Evolutionary conservation across 140 eudicot species (phyloP).

Genomic region (Bidens hawaiensis): DNA sequence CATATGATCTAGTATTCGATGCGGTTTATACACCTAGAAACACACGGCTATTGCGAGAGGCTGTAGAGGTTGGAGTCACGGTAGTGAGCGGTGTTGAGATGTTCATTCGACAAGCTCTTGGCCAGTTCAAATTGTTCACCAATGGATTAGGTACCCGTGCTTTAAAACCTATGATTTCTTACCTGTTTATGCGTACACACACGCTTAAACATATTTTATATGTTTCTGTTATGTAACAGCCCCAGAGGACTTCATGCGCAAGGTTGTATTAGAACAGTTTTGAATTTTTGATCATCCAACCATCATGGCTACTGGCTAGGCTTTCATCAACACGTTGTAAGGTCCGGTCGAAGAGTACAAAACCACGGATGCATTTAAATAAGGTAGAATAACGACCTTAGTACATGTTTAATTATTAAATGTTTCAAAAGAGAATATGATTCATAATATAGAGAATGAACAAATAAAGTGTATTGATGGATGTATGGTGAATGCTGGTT

Average conservation of each 20-base stretch:
- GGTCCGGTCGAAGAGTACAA: not conserved
- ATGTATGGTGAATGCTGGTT: not conserved
- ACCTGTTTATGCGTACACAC: not conserved
- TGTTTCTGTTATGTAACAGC: slow-evolving; percentile 36
- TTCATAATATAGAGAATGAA: not conserved
- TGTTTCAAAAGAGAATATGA: not conserved
- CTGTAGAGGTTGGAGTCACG: slow-evolving; percentile 61
- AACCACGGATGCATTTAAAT: slow-evolving; percentile 10
- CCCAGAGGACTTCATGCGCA: slow-evolving; percentile 87
- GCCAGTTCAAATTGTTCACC: slow-evolving; percentile 73
- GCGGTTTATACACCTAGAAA: slow-evolving; percentile 82
- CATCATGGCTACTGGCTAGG: not conserved
- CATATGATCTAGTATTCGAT: slow-evolving; percentile 70
- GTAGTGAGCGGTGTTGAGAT: slow-evolving; percentile 84
- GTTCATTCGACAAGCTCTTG: slow-evolving; percentile 78
- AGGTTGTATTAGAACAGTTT: slow-evolving; percentile 60
- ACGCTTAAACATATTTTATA: too few species aligned
- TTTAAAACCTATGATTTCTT: not conserved
- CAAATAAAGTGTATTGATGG: not conserved
- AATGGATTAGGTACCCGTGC: slow-evolving; percentile 55
- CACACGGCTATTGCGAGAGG: slow-evolving; percentile 72
- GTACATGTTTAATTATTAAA: not conserved
- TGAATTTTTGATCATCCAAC: slow-evolving; percentile 44
- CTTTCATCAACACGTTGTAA: not conserved
- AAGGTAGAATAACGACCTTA: not conserved